Base-by-base conservation (phyloP, 2,329 filamentous ascomycete species). In the Colletotrichum phormii region DNA sequence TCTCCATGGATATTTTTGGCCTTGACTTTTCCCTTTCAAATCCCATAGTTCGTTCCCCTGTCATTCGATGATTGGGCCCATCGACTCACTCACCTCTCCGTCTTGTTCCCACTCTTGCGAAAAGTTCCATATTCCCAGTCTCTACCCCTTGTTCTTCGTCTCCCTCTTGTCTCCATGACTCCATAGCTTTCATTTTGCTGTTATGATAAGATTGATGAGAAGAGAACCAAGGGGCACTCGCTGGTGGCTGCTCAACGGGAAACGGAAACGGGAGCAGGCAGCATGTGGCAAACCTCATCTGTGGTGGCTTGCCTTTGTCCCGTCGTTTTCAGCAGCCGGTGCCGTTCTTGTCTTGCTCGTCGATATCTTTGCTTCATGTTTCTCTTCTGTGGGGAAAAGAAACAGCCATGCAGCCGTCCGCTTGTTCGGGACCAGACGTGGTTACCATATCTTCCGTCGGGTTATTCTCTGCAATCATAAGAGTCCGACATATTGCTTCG, bases 91-190 rank as follows among this genome's bases (percentile, higher is more conserved):
- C 53, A 33, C 37, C n/a, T 63, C 46, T 29, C 54, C 9, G 33
- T 60, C 54, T 33, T 15, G 58, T 63, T 68, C 64, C 64, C 64
- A 68, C 49, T 49, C 9, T 57, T 57, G 35, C 22, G 26, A 37
- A 65, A 33, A 46, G 26, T 65, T 49, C 42, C 15, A n/a, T 49
- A 9, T 22, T 49, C 42, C 42, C 42, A 49, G 42, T 49, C 42
- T 8, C 42, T 49, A 49, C 42, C 51, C 58, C 69, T 60, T 67
- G 49, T 24, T 33, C 37, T 62, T 63, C 61, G 49, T 49, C 53
- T 65, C 49, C 37, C 76, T 71, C 71, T 68, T 68, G 76, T 46
- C 70, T 63, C 46, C 58, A 37, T 57, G 76, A 42, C 70, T 63
- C 46, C 58, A 37, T 59, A 51, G 64, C 49, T 49, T 37, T 69